phyloP scores from a whole-genome alignment of 108 stramenopile species.

The Chaetoceros muelleri region DNA sequence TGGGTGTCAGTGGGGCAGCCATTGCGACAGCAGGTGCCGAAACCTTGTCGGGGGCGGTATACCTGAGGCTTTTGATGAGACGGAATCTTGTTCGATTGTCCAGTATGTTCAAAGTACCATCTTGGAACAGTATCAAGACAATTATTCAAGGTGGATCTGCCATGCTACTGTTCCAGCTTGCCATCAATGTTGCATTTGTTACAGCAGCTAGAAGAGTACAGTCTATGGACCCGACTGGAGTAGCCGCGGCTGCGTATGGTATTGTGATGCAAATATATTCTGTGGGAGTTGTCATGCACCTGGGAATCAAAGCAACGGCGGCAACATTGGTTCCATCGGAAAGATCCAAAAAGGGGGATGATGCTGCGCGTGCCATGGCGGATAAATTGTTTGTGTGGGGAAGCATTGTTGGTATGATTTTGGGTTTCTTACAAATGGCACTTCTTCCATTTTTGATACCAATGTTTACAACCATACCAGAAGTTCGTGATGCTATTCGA shows the following conservation, averaged over 20 bases:
- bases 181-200: constrained; percentile 59
- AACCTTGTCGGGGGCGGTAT: constrained; percentile 36
- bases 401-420: constrained; percentile 31
- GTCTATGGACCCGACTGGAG: constrained; percentile 61
- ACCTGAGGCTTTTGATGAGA: constrained; percentile 38
- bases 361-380: constrained; percentile 44
- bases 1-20: constrained; percentile 70
- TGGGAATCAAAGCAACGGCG: constrained; percentile 61
- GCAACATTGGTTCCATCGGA: constrained; percentile 56
- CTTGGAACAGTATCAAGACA: constrained; percentile 28
- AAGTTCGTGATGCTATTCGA: constrained; percentile 56
- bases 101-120: constrained; percentile 38
- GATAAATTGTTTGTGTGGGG: constrained; percentile 70
- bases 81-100: constrained; percentile 30
- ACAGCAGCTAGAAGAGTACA: constrained; percentile 61
- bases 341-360: constrained; percentile 32
- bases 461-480: constrained; percentile 55
- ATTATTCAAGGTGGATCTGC: constrained; percentile 56
- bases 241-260: constrained; percentile 70
- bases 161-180: constrained; percentile 55
- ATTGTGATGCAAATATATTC: constrained; percentile 73
- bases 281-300: constrained; percentile 51
- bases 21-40: constrained; percentile 63
- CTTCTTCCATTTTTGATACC: constrained; percentile 48
- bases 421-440: constrained; percentile 37